phyloP scores from a whole-genome alignment of 108 stramenopile species.

The Cylindrotheca closterium region DNA sequence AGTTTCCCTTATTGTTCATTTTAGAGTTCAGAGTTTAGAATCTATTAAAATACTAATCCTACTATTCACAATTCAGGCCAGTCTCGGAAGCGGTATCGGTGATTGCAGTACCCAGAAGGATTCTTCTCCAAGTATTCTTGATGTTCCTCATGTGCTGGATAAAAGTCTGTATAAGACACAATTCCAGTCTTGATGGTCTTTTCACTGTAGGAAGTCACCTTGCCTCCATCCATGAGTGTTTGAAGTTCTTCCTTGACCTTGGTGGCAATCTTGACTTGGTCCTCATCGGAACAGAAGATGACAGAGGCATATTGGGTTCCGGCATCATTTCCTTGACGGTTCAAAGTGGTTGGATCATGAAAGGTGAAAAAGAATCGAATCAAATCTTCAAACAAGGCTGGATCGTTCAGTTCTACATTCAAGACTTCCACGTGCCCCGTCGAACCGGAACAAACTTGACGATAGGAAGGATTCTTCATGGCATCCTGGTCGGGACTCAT shows the following conservation, averaged over 20 bases:
- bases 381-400: slow-evolving; percentile 58
- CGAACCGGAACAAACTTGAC: slow-evolving; percentile 59
- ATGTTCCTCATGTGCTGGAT: slow-evolving; percentile 72
- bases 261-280: slow-evolving; percentile 59
- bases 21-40: no score
- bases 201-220: slow-evolving; percentile 29
- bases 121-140: slow-evolving; percentile 78
- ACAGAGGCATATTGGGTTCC: slow-evolving; percentile 86
- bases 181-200: slow-evolving; percentile 45
- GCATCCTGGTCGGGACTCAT: slow-evolving; percentile 55
- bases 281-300: slow-evolving; percentile 66
- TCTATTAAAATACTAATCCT: no score
- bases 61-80: slow-evolving; percentile 39
- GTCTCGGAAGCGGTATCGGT: slow-evolving; percentile 57
- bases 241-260: slow-evolving; percentile 65
- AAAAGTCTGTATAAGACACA: slow-evolving; percentile 45
- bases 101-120: slow-evolving; percentile 81
- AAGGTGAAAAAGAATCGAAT: slow-evolving; percentile 81
- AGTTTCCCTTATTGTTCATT: no score
- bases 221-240: slow-evolving; percentile 24
- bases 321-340: slow-evolving; percentile 89
- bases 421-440: slow-evolving; percentile 77
- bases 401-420: slow-evolving; percentile 46
- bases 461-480: slow-evolving; percentile 62
- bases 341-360: slow-evolving; percentile 86